These are phyloP conservation scores for Hemisphaericaspora nanyangensis DNA, from an alignment of 805 yeast species.

Conservation along the genomic window DNA sequence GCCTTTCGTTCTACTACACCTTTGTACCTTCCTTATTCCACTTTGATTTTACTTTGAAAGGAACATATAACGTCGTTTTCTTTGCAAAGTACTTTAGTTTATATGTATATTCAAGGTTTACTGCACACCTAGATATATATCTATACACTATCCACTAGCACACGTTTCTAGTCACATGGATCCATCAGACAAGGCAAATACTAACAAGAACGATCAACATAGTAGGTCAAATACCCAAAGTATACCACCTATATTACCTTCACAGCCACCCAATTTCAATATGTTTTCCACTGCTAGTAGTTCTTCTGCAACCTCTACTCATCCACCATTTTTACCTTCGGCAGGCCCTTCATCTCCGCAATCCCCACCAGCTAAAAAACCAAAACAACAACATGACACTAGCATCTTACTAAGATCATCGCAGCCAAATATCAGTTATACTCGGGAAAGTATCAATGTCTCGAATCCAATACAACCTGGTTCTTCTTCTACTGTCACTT, in stretches of 20 bases:
- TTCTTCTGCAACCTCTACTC: neutral
- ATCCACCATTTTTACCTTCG: neutral
- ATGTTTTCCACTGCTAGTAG: neutral
- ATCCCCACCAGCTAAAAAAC: neutral
- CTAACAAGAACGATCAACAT: neutral
- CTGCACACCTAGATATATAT: neutral
- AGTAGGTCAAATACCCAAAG: neutral
- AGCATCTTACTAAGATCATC: neutral
- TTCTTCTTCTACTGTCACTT: neutral
- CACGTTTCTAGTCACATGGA: neutral
- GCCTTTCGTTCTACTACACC: neutral
- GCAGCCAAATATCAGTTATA: constrained; percentile 12
- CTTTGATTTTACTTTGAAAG: neutral
- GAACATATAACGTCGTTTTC: too few relatives aligned
- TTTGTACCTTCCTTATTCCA: neutral
- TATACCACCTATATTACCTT: neutral
- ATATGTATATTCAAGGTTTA: too few relatives aligned
- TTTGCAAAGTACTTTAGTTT: too few relatives aligned
- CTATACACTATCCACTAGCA: neutral
- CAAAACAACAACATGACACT: neutral
- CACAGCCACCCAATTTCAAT: neutral
- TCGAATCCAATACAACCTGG: too few relatives aligned
- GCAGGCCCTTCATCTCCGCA: neutral
- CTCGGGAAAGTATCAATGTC: constrained; percentile 7
- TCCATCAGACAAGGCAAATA: neutral